Percentiles rank a stretch among this genome's conserved stretches.
phyloP scores from a whole-genome alignment of 2,329 filamentous ascomycete genomes.

The Ophiocordyceps camponoti-saundersi region DNA sequence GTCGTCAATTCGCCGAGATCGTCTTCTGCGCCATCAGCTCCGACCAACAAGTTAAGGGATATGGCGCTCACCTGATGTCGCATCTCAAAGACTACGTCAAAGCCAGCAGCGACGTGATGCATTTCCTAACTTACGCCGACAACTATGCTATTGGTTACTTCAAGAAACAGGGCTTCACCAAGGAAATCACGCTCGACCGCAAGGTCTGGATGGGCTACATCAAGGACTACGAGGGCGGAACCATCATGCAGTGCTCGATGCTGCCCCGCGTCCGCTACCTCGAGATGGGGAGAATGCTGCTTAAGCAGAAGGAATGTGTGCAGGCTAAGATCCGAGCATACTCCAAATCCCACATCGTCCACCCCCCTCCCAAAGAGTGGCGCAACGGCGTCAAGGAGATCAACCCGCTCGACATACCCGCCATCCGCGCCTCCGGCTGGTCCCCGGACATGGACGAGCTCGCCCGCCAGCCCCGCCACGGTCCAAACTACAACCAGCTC shows the following conservation, averaged over 20 bases:
- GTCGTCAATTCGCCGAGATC: constrained; percentile 87
- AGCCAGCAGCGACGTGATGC: constrained; percentile 91
- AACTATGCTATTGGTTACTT: constrained; percentile 99
- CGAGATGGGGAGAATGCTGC: constrained; percentile 78
- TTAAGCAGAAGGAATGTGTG: constrained; percentile 93
- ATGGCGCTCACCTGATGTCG: constrained; percentile 94
- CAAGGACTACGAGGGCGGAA: constrained; percentile 97
- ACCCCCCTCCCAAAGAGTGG: constrained; percentile 76
- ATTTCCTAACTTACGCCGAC: constrained; percentile 96
- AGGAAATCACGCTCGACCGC: constrained; percentile 85
- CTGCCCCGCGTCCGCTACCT: constrained; percentile 87
- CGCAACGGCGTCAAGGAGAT: constrained; percentile 57
- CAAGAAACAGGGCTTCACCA: constrained; percentile 97
- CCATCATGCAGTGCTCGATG: constrained; percentile 99
- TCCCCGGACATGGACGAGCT: constrained; percentile 96
- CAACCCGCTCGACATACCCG: constrained; percentile 71
- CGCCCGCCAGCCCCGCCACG: constrained; percentile 83
- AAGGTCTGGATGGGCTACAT: constrained; percentile 98
- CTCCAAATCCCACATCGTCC: constrained; percentile 73
- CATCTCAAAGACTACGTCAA: constrained; percentile 98
- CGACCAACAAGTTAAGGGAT: constrained; percentile 96
- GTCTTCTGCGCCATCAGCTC: constrained; percentile 97
- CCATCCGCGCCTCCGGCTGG: constrained; percentile 88
- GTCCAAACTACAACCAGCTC: constrained; percentile 89
- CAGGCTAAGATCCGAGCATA: constrained; percentile 89